Base-by-base conservation (phyloP, 805 yeast genomes). In the Teunomyces funiuensis region DNA sequence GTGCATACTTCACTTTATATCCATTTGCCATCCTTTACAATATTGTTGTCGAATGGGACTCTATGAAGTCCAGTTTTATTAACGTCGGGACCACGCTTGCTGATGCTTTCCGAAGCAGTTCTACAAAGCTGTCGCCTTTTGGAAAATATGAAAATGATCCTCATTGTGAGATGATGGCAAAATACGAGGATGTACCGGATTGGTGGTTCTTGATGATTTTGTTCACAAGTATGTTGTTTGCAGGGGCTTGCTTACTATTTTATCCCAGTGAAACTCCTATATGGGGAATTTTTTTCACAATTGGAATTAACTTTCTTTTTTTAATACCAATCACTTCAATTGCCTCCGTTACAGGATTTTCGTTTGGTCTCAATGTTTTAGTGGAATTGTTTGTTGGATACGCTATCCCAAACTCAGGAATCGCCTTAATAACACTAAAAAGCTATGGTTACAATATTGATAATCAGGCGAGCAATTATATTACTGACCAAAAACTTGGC, bases 381-480 rank as follows among this genome's bases (percentile, higher is more conserved):
- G 79, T 75, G 39, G 82, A 79, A 56, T 67, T 80, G 52, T 74
- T 80, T 44, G 61, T 76, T 37, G 82, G 83, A 23, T 76, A 77
- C 49, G 78, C 81, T 3, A 53, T 75, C 26, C 80, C 80, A 15
- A 80, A 80, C 36, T 75, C 78, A 41, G 82, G 80, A 20, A 55
- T 65, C 33, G 83, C 82, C 4, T 58, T 77, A 40, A 76, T 74
- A 69, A 64, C 74, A 9, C 54, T 78, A 43, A 77, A 78, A 44
- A 73, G 76, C 1, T 71, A 52, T 19, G 65, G 65, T 28, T 44
- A 50, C 50, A 55, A 56, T 36, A 60, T 60, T 17, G 66, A 59
- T 41, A 58, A 54, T 8, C 68, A 63, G 46, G 62, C 65, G 7
- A 54, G 58, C 19, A 58, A 52, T 45, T 61, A 56, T 44, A 53